Percentiles rank a stretch among this genome's conserved stretches.
phyloP scores from a whole-genome alignment of 441 rosid species.

The Aleurites moluccanus region DNA sequence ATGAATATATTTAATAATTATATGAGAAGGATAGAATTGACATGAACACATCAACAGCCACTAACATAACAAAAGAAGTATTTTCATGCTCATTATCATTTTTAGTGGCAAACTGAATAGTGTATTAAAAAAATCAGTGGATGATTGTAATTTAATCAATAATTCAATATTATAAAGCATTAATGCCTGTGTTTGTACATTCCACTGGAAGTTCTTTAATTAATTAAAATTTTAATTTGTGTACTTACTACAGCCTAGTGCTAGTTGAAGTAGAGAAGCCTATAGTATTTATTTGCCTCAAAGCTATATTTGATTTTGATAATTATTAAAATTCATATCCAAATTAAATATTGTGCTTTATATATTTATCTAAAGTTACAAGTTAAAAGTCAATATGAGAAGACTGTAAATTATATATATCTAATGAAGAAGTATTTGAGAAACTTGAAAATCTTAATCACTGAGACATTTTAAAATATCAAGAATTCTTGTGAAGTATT shows the following conservation, averaged over 20 bases:
- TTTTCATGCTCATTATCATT: constrained; percentile 3
- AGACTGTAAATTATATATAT: too few species aligned
- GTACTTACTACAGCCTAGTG: background rate
- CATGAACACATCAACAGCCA: constrained; percentile 29
- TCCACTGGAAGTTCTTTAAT: background rate
- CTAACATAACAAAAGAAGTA: constrained; percentile 23
- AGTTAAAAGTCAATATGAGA: too few species aligned
- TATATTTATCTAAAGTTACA: too few species aligned
- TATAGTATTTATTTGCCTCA: too few species aligned
- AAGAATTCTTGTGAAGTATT: too few species aligned
- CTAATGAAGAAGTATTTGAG: too few species aligned
- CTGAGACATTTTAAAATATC: too few species aligned
- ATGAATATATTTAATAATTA: background rate
- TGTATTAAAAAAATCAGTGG: background rate
- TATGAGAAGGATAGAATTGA: constrained; percentile 30
- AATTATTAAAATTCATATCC: too few species aligned
- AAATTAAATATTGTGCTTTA: too few species aligned
- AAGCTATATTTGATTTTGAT: too few species aligned
- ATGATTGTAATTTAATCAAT: background rate
- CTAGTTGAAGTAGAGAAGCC: background rate
- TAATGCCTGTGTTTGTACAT: background rate
- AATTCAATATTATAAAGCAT: background rate
- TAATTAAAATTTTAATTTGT: background rate
- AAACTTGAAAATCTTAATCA: too few species aligned
- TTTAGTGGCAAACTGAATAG: constrained; percentile 15